These are phyloP conservation scores for Rosa rugosa DNA, from an alignment of 306 rosid genomes.

Conservation along the genomic window DNA sequence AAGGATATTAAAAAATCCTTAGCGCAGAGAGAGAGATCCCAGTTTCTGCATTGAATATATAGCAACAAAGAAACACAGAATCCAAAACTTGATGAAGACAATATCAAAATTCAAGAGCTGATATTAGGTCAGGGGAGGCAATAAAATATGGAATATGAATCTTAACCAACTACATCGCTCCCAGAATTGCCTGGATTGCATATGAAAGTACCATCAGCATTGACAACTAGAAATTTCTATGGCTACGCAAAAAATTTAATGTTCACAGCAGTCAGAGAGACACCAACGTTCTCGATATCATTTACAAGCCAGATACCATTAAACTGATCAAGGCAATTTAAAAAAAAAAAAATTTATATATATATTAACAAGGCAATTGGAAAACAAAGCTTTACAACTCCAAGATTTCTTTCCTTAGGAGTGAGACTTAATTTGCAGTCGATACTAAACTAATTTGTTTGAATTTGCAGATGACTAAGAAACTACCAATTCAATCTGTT, in stretches of 20 bases:
- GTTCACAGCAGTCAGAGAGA: neutral
- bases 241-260: neutral
- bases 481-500: neutral
- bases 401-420: neutral
- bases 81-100: neutral
- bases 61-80: neutral
- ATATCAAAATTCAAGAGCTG: neutral
- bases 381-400: neutral
- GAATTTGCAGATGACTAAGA: neutral
- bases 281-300: constrained; percentile 1
- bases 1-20: neutral
- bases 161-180: neutral
- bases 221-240: neutral
- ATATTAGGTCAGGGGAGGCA: neutral
- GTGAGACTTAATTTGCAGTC: neutral
- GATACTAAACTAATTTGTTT: neutral
- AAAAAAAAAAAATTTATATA: neutral
- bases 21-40: neutral
- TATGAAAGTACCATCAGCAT: constrained; percentile 1
- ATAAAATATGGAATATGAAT: neutral
- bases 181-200: neutral
- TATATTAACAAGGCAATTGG: neutral
- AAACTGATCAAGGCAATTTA: neutral
- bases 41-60: neutral
- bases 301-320: neutral